Evolutionary conservation across 495 filamentous ascomycete genomes (phyloP), one percentile per base, ranked within the genome.

Genomic region (Penicillium lividum): DNA sequence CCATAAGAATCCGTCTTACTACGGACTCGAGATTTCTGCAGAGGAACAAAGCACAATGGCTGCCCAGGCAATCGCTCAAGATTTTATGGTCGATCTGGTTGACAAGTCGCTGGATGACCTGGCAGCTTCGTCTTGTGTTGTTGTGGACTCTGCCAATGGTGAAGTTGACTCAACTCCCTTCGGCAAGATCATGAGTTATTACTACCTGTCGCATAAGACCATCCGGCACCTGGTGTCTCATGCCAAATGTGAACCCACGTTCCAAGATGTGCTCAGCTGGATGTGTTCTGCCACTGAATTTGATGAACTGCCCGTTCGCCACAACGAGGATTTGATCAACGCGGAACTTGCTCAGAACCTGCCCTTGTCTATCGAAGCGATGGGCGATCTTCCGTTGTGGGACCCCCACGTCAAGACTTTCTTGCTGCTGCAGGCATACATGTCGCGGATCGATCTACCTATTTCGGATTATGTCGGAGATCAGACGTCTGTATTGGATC

Each of bases 321-420:
- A 99, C 73, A 99, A 99, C 71, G 94, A 99, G 74, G 94, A 99
- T 72, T 86, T 99, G 36, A 93, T 99, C 79, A 99, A 99, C 69
- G 87, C 85, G 1, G 93, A 98, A 66, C 79, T 99, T 4, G 90
- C 92, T 3, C 86, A 85, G 40, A 89, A 90, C 59, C 78, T 98
- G 0, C 89, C 89, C 0, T 69, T 92, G 29, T 77, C 81, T 16
- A 86, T 72, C 31, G 83, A 89, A 18, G 73, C 78, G 8, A 88
- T 96, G 67, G 87, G 87, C 22, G 81, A 81, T 43, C 68, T 95
- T 47, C 93, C 92, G 0, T 90, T 98, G 87, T 97, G 94, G 93
- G 94, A 99, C 74, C 94, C 94, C 13, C 94, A 99, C 70, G 90
- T 98, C 64, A 99, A 99, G 68, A 89, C 95, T 0, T 98, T 96